phyloP scores from a whole-genome alignment of 2,329 filamentous ascomycete species.

The Colletotrichum tamarilloi region DNA sequence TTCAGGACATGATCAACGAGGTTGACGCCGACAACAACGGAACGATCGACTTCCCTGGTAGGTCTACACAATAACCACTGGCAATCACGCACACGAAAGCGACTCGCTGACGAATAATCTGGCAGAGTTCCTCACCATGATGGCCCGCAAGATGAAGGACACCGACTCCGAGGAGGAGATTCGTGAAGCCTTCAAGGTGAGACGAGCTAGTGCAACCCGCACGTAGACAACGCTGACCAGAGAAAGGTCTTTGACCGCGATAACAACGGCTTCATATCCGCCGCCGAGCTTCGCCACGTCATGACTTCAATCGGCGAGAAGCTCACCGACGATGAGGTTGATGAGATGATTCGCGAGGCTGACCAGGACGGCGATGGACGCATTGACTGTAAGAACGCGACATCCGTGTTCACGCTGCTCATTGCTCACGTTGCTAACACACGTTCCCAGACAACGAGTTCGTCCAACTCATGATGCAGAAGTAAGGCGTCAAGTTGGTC shows the following conservation, averaged over 20 bases:
- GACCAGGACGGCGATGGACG: conserved; percentile 90
- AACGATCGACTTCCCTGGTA: conserved; percentile 92
- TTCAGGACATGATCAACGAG: conserved; percentile 96
- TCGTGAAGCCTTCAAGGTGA: conserved; percentile 86
- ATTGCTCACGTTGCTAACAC: not conserved
- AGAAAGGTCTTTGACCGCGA: conserved; percentile 82
- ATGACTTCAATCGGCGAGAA: conserved; percentile 95
- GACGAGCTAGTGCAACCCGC: not conserved
- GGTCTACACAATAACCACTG: conserved; percentile 41
- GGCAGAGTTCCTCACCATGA: conserved; percentile 92
- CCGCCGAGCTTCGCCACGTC: conserved; percentile 87
- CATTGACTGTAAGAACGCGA: conserved; percentile 78
- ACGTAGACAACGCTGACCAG: not conserved
- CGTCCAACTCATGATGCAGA: conserved; percentile 96
- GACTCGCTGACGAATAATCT: conserved; percentile 41
- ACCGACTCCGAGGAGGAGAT: conserved; percentile 93
- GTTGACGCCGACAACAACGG: conserved; percentile 93
- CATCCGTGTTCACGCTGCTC: not conserved
- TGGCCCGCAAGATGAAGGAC: conserved; percentile 95
- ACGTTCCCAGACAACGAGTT: conserved; percentile 81
- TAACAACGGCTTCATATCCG: conserved; percentile 93
- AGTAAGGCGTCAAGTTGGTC: conserved; percentile 63
- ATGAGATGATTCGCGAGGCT: conserved; percentile 93
- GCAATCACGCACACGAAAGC: not conserved
- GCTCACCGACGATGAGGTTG: conserved; percentile 89